A percentile compares a stretch with the other conserved stretches of the same genome.
Conservation (phyloP, 1,284 basidiomycete species). For the Coniophora puteana region DNA sequence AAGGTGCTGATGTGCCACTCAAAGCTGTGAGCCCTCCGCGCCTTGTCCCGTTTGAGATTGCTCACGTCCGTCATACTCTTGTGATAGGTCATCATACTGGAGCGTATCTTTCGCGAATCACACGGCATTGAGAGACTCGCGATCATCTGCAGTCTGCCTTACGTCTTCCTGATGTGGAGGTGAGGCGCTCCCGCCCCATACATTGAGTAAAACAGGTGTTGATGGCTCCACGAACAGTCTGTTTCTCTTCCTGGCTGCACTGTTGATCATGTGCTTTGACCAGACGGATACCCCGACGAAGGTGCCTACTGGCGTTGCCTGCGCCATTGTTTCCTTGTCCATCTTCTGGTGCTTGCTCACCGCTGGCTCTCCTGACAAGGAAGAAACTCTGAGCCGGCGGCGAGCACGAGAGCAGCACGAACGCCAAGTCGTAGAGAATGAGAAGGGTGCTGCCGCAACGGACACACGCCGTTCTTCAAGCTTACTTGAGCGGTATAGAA, state of each 20-base stretch:
- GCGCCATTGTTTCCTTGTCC: constrained; percentile 15
- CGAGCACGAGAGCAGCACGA: not conserved
- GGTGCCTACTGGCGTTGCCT: constrained; percentile 19
- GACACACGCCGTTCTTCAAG: too few species aligned
- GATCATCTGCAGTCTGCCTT: constrained; percentile 28
- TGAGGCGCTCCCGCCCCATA: not conserved
- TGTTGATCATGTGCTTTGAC: constrained; percentile 20
- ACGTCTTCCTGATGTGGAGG: constrained; percentile 28
- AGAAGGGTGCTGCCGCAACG: too few species aligned
- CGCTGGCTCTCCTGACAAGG: constrained; percentile 13
- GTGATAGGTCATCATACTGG: constrained; percentile 21
- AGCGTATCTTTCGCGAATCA: constrained; percentile 20
- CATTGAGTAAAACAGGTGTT: not conserved
- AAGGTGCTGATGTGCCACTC: constrained; percentile 27
- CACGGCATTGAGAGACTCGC: constrained; percentile 24
- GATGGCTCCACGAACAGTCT: constrained; percentile 9
- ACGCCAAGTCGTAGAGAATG: not conserved
- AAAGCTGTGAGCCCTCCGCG: constrained; percentile 20
- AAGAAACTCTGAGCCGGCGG: too few species aligned
- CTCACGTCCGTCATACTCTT: constrained; percentile 3
- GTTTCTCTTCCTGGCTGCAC: constrained; percentile 20
- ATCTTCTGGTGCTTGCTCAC: constrained; percentile 22
- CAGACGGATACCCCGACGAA: constrained; percentile 19
- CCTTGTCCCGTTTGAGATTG: not conserved
- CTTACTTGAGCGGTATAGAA: too few species aligned